Conservation (phyloP, 495 filamentous ascomycete genomes). For the Rhypophila decipiens region DNA sequence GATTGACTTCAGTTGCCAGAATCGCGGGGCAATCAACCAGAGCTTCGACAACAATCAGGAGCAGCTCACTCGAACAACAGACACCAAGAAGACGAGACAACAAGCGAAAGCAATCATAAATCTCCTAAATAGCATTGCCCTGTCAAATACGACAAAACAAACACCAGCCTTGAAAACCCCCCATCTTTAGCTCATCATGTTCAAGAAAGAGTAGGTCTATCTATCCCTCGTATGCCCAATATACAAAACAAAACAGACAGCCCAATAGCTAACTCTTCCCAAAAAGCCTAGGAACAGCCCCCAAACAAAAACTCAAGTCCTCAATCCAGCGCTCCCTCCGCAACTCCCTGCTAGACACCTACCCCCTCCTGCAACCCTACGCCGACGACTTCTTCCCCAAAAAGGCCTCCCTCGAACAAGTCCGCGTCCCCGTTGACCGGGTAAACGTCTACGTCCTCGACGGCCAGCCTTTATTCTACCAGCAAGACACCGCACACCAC, state of each 20-base stretch:
- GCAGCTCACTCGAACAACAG: no score
- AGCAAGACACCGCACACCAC: constrained; percentile 61
- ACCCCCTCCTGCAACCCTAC: constrained; percentile 76
- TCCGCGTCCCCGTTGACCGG: constrained; percentile 92
- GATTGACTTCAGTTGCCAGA: no score
- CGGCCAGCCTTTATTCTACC: constrained; percentile 75
- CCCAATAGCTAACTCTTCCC: constrained; percentile 2
- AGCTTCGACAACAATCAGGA: no score
- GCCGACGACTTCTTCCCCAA: constrained; percentile 96
- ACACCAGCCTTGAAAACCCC: background rate
- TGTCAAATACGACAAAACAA: background rate
- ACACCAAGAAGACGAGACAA: no score
- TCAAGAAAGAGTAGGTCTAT: constrained; percentile 75
- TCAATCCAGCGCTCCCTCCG: constrained; percentile 85
- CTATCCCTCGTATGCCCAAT: background rate
- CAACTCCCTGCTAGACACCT: constrained; percentile 71
- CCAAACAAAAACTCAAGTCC: constrained; percentile 95
- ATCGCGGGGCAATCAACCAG: no score
- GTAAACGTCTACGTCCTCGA: constrained; percentile 79
- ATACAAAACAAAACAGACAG: background rate
- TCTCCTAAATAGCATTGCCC: no score
- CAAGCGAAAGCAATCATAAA: no score
- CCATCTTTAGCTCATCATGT: constrained; percentile 52
- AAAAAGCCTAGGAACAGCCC: constrained; percentile 62
- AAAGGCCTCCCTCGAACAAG: constrained; percentile 82